phyloP scores from a whole-genome alignment of 2,329 filamentous ascomycete genomes.

The Fusarium sp. region DNA sequence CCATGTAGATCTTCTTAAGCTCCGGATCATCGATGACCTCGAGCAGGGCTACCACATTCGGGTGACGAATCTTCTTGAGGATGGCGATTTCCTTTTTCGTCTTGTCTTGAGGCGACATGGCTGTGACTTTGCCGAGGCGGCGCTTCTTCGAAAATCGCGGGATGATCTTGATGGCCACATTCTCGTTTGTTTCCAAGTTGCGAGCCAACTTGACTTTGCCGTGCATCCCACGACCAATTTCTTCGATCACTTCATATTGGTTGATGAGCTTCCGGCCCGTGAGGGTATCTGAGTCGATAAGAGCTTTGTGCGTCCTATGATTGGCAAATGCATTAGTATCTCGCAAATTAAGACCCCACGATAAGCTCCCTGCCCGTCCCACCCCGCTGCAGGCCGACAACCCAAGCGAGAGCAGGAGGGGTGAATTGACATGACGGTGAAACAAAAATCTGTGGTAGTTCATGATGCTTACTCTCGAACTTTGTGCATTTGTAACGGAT shows the following conservation, averaged over 20 bases:
- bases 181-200: slow-evolving; percentile 79
- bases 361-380: slow-evolving; percentile 20
- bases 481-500: slow-evolving; percentile 78
- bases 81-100: slow-evolving; percentile 98
- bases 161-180: slow-evolving; percentile 98
- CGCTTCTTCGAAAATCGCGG: slow-evolving; percentile 94
- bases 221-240: slow-evolving; percentile 94
- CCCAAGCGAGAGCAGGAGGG: slow-evolving; percentile 8
- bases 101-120: slow-evolving; percentile 76
- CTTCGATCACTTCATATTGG: slow-evolving; percentile 96
- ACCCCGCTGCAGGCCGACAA: slow-evolving; percentile 18
- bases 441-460: slow-evolving; percentile 8
- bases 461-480: slow-evolving; percentile 77
- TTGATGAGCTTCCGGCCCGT: slow-evolving; percentile 98
- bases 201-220: slow-evolving; percentile 97
- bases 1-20: slow-evolving; percentile 97
- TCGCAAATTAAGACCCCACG: slow-evolving; percentile 15
- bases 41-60: slow-evolving; percentile 94
- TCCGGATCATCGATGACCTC: slow-evolving; percentile 98
- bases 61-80: slow-evolving; percentile 95
- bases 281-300: slow-evolving; percentile 87
- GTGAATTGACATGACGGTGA: background rate
- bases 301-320: slow-evolving; percentile 84
- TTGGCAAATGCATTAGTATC: slow-evolving; percentile 30
- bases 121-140: slow-evolving; percentile 85